Evolutionary conservation across 768 basidiomycete genomes (phyloP).

Genomic region (Neoboletus subvelutipes): DNA sequence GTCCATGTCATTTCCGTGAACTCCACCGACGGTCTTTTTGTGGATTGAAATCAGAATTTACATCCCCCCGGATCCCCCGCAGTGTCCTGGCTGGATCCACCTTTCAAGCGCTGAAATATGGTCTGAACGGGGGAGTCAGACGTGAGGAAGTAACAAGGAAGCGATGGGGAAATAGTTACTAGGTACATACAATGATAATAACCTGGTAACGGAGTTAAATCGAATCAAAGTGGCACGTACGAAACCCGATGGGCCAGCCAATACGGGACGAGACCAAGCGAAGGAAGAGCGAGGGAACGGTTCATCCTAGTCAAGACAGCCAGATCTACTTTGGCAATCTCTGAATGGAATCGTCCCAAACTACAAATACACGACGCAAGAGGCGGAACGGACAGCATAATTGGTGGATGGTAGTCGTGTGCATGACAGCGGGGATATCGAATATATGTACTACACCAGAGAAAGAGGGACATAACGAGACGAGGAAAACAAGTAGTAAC

Average conservation of each 20-base stretch:
- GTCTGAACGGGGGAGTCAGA: not conserved
- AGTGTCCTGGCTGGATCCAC: not conserved
- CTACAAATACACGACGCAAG: constrained; percentile 4
- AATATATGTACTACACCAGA: constrained; percentile 5
- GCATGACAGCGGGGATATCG: not conserved
- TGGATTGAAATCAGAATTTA: not conserved
- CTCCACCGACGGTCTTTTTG: too few species aligned
- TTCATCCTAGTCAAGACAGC: constrained; percentile 7
- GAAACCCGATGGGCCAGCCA: not conserved
- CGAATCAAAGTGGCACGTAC: not conserved
- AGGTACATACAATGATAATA: too few species aligned
- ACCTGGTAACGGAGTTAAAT: too few species aligned
- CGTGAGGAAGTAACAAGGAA: not conserved
- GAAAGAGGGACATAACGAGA: constrained; percentile 8
- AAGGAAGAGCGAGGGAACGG: not conserved
- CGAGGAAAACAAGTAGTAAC: constrained; percentile 1
- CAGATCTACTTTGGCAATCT: not conserved
- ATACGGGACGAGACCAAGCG: not conserved
- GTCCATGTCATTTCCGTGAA: too few species aligned
- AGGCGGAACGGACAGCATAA: constrained; percentile 2
- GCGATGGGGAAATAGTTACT: not conserved
- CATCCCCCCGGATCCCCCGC: not conserved
- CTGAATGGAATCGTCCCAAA: constrained; percentile 1
- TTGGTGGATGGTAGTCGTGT: not conserved
- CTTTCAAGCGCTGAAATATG: too few species aligned